These are phyloP conservation scores for Aspergillus ruber DNA, from an alignment of 2,329 filamentous ascomycete species.

Conservation along the genomic window DNA sequence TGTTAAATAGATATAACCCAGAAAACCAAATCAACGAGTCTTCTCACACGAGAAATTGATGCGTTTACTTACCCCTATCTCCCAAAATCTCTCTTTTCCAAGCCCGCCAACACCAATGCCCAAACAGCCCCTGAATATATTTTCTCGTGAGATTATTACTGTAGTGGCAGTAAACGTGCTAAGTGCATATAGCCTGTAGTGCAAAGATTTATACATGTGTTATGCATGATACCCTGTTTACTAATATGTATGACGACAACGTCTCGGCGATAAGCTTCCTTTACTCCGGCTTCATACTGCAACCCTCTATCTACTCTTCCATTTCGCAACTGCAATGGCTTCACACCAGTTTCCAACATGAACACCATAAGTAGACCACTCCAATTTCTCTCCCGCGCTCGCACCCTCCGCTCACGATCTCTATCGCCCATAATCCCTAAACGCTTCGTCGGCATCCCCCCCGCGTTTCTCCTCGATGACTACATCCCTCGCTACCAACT, in stretches of 20 bases:
- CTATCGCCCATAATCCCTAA: slow-evolving; percentile 3
- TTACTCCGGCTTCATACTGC: background rate
- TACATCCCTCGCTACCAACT: slow-evolving; percentile 68
- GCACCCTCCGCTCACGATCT: background rate
- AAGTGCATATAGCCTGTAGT: background rate
- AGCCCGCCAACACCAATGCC: no score
- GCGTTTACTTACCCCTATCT: no score
- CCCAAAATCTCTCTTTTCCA: no score
- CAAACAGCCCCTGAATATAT: no score
- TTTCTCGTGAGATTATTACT: no score
- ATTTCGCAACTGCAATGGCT: background rate
- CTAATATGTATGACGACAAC: background rate
- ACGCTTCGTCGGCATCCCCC: slow-evolving; percentile 47
- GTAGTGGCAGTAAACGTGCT: no score
- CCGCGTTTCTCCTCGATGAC: slow-evolving; percentile 65
- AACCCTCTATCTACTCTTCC: background rate
- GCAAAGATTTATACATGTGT: background rate
- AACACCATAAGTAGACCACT: background rate
- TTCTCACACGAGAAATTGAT: no score
- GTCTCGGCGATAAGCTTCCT: background rate
- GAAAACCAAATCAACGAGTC: no score
- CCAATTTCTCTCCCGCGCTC: background rate
- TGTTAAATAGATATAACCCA: no score
- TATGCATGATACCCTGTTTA: background rate
- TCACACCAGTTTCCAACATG: background rate